phyloP scores from a whole-genome alignment of 768 basidiomycete species.

The Lyophyllum shimeji region DNA sequence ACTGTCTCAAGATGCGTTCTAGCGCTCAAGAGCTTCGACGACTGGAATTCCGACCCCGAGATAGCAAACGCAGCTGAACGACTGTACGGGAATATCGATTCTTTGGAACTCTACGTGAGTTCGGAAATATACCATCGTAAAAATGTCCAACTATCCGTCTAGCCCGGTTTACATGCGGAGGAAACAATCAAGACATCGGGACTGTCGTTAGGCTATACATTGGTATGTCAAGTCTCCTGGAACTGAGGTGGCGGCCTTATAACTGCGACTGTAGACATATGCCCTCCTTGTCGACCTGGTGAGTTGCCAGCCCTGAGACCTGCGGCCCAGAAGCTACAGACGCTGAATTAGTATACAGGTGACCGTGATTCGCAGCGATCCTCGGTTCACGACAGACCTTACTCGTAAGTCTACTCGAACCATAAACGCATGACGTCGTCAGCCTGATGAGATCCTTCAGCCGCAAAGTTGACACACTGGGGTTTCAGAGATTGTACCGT shows the following conservation, averaged over 20 bases:
- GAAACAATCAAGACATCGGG: conserved; percentile 10
- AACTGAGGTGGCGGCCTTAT: neutral
- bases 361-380: conserved; percentile 21
- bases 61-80: conserved; percentile 22
- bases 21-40: conserved; percentile 28
- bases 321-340: neutral
- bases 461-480: conserved; percentile 19
- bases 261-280: conserved; percentile 15
- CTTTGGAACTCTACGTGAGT: conserved; percentile 36
- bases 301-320: neutral
- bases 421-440: neutral
- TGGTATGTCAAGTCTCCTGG: conserved; percentile 15
- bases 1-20: neutral
- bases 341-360: conserved; percentile 12
- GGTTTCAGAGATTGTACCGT: conserved; percentile 19
- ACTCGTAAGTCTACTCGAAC: conserved; percentile 6
- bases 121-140: neutral
- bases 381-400: conserved; percentile 14
- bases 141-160: neutral
- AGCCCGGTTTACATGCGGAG: conserved; percentile 21
- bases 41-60: conserved; percentile 30
- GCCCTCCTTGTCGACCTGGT: conserved; percentile 22
- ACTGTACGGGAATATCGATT: conserved; percentile 33
- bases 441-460: neutral
- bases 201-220: conserved; percentile 23